Evolutionary conservation across 331 rosid species (phyloP).

Genomic region (Dryas integrifolia): DNA sequence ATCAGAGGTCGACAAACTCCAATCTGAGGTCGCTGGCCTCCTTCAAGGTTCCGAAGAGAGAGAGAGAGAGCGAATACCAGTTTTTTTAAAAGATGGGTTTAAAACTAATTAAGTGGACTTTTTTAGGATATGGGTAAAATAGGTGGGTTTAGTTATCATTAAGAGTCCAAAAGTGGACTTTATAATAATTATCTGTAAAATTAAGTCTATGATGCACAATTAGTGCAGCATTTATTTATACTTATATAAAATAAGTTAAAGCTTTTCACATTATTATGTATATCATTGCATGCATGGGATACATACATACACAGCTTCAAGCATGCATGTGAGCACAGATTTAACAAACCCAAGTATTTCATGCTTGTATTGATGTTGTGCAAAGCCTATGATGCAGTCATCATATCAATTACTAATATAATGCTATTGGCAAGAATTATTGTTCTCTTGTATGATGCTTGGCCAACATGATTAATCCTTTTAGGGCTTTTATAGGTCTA

Average conservation of each 20-base stretch:
- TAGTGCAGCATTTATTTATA: not conserved
- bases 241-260: too few relatives aligned
- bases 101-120: too few relatives aligned
- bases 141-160: too few relatives aligned
- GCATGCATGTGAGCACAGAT: not conserved
- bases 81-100: too few relatives aligned
- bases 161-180: too few relatives aligned
- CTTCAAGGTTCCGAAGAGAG: too few relatives aligned
- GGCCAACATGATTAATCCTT: not conserved
- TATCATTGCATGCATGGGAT: not conserved
- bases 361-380: not conserved
- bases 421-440: not conserved
- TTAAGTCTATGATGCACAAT: too few relatives aligned
- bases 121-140: too few relatives aligned
- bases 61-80: too few relatives aligned
- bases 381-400: not conserved
- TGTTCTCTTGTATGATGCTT: not conserved
- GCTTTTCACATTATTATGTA: too few relatives aligned
- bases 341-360: not conserved
- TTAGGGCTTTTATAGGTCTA: not conserved
- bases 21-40: too few relatives aligned
- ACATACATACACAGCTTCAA: not conserved
- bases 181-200: not conserved
- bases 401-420: not conserved
- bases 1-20: too few relatives aligned